Percentiles rank a stretch among this genome's conserved stretches.
phyloP scores from a whole-genome alignment of 164 flowering plant species.

The Stephania japonica region DNA sequence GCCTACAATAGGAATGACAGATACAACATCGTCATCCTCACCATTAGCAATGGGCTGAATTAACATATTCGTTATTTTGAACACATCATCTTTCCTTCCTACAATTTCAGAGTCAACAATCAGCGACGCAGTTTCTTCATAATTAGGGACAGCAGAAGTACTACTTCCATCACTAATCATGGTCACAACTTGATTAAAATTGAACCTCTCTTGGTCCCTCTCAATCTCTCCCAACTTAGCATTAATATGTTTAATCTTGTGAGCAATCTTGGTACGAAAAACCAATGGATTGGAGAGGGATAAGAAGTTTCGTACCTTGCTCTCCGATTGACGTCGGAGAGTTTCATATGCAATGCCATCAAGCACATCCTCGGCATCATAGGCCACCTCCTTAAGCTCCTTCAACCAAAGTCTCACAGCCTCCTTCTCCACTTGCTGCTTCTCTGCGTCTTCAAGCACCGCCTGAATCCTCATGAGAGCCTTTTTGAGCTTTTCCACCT shows the following conservation, averaged over 20 bases:
- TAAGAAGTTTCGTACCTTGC: not conserved
- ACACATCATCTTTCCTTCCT: not conserved
- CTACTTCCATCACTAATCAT: not conserved
- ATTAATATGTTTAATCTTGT: not conserved
- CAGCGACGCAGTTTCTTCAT: not conserved
- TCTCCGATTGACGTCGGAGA: not conserved
- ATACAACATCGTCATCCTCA: not conserved
- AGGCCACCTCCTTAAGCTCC: not conserved
- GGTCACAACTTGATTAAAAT: not conserved
- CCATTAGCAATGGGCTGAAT: not conserved
- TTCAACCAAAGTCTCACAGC: not conserved
- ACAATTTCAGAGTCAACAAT: not conserved
- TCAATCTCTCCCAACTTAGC: not conserved
- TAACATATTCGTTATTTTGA: not conserved
- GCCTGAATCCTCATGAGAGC: not conserved
- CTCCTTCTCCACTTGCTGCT: not conserved
- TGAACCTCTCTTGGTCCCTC: no score
- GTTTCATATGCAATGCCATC: not conserved
- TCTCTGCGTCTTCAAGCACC: not conserved
- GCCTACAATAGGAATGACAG: not conserved
- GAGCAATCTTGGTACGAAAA: constrained; percentile 6
- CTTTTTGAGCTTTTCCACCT: no score
- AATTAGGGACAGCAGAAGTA: no score
- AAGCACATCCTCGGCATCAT: not conserved
- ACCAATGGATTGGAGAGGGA: not conserved